Evolutionary conservation across 2,329 filamentous ascomycete species (phyloP), one percentile per base, ranked within the genome.

Genomic region (Trichoderma harzianum): DNA sequence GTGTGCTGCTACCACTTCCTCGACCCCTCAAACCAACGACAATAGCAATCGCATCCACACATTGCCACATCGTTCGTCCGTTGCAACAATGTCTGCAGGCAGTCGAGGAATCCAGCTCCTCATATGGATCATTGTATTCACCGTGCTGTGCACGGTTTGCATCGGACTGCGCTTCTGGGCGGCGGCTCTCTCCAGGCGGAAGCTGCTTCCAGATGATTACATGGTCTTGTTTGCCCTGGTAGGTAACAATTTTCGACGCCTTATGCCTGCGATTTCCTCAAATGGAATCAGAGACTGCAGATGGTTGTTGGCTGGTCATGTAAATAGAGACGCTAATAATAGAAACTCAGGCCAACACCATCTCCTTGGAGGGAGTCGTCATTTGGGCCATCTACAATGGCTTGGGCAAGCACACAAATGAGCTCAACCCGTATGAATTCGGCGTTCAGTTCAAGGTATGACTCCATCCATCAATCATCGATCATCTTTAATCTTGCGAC

Each of bases 101-200:
- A 7, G 11, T 14, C 57, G 53, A 60, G 65, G 65, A 32, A 30
- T 58, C 7, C 32, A 68, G 18, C 65, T 60, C 24, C 39, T 68
- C 24, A 39, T 60, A 47, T 68, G 65, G 65, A 70, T 77, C 18
- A 26, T 75, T 24, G 26, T 76, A 30, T 78, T 78, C 21, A 73
- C 72, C 7, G 26, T 69, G 16, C 12, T 78, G 5, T 71, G 70
- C 53, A 28, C 69, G 21, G 8, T 62, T 10, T 57, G 75, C 43
- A 34, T 78, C 3, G 21, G 24, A 14, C 30, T 78, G 66, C 76
- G 77, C 18, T 75, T 75, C 66, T 78, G 75, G 77, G 71, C 77
- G 7, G 73, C 72, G 18, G 7, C 63, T 78, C 11, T 74, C 64
- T 36, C 61, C 55, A 5, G 77, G 26, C 55, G 55, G 7, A 30